These are phyloP conservation scores for Moelleriella libera DNA, from an alignment of 2,329 filamentous ascomycete genomes.

Conservation along the genomic window DNA sequence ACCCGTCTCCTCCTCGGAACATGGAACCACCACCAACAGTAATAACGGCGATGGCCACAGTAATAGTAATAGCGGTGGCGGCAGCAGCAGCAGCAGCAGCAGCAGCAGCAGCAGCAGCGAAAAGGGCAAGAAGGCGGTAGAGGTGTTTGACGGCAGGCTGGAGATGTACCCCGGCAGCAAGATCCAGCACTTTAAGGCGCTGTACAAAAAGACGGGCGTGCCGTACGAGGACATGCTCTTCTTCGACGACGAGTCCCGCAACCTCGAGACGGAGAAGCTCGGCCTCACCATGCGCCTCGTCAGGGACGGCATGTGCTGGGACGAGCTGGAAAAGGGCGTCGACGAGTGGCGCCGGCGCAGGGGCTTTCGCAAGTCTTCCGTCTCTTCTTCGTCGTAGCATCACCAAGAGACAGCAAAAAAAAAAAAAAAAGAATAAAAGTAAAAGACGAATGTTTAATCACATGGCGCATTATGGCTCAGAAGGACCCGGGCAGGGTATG, in stretches of 20 bases:
- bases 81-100: slow-evolving; percentile 1
- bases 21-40: too few species aligned
- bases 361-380: slow-evolving; percentile 19
- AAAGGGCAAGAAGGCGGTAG: slow-evolving; percentile 33
- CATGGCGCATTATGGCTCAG: too few species aligned
- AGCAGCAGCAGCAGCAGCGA: slow-evolving; percentile 3
- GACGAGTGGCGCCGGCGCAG: slow-evolving; percentile 66
- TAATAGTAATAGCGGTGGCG: too few species aligned
- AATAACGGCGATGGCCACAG: too few species aligned
- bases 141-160: slow-evolving; percentile 44
- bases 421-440: too few species aligned
- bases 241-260: slow-evolving; percentile 85
- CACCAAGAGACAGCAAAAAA: too few species aligned
- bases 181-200: slow-evolving; percentile 65
- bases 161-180: slow-evolving; percentile 69
- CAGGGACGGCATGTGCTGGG: slow-evolving; percentile 60
- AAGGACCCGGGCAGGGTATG: too few species aligned
- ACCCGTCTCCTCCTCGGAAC: slow-evolving; percentile 6
- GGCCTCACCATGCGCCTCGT: slow-evolving; percentile 80
- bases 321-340: slow-evolving; percentile 68
- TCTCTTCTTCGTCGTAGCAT: neutral
- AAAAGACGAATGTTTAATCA: too few species aligned
- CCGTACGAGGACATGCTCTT: slow-evolving; percentile 79
- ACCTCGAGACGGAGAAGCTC: slow-evolving; percentile 64
- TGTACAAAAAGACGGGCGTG: slow-evolving; percentile 58